Conservation (phyloP, 1,284 basidiomycete species). For the Volvariella volvacea region DNA sequence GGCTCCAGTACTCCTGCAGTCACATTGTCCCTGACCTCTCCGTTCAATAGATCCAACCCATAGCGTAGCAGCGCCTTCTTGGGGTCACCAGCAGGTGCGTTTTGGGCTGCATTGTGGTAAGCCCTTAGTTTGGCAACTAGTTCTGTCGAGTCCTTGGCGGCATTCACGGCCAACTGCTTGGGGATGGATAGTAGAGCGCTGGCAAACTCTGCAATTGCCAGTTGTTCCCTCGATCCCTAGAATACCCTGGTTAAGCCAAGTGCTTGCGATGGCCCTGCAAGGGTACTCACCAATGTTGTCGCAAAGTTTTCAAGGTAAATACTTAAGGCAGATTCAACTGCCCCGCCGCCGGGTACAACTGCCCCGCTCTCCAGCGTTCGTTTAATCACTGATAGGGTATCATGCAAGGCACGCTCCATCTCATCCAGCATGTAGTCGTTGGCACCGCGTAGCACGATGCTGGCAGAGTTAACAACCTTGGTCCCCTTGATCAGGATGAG, state of each 20-base stretch:
- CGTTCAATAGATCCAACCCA: constrained; percentile 92
- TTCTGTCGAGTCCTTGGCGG: constrained; percentile 97
- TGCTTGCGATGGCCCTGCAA: neutral
- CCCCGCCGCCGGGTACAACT: constrained; percentile 96
- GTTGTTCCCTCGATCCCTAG: constrained; percentile 94
- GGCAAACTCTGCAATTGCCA: constrained; percentile 98
- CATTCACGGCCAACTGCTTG: constrained; percentile 96
- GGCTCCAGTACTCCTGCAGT: constrained; percentile 93
- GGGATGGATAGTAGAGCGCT: constrained; percentile 91
- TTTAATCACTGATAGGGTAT: constrained; percentile 94
- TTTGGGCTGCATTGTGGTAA: constrained; percentile 97
- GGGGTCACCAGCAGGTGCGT: constrained; percentile 85
- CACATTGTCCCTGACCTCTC: constrained; percentile 93
- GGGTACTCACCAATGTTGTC: constrained; percentile 75
- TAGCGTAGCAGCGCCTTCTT: constrained; percentile 94
- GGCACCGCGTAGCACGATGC: constrained; percentile 92
- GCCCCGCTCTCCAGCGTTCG: constrained; percentile 94
- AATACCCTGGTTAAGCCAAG: constrained; percentile 6
- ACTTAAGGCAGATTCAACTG: constrained; percentile 94
- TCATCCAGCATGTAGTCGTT: constrained; percentile 99
- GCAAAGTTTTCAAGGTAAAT: constrained; percentile 99
- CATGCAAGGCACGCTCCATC: constrained; percentile 97
- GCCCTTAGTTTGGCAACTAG: constrained; percentile 95
- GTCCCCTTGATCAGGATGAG: constrained; percentile 97
- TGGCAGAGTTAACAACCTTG: constrained; percentile 91